Evolutionary conservation across 176 grass and related monocot genomes (phyloP).

Genomic region (Calamus simplicifolius): DNA sequence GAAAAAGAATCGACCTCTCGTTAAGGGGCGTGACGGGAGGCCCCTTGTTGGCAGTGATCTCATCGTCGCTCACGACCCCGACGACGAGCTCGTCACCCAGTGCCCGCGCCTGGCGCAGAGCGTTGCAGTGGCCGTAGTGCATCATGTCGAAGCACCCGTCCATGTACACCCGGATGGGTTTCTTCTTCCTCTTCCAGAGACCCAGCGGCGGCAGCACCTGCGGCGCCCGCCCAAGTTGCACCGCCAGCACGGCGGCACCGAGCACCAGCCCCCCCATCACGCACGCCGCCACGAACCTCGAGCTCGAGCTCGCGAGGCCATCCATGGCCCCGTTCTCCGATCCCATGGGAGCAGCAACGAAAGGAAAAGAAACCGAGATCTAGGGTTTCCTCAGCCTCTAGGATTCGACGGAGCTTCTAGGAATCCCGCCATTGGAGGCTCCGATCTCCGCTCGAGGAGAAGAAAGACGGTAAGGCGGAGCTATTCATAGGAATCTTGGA

Average conservation of each 20-base stretch:
- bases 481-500: no score
- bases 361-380: constrained; percentile 4
- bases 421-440: constrained; percentile 16
- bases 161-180: constrained; percentile 83
- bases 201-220: constrained; percentile 17
- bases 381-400: constrained; percentile 10
- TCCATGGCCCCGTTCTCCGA: constrained; percentile 6
- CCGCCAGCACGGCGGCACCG: constrained; percentile 31
- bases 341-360: constrained; percentile 26
- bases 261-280: constrained; percentile 65
- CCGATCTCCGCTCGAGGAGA: no score
- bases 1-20: constrained; percentile 41
- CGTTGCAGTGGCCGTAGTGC: constrained; percentile 96
- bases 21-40: constrained; percentile 68
- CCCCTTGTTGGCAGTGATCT: constrained; percentile 85
- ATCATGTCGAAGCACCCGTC: constrained; percentile 99
- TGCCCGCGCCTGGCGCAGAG: constrained; percentile 61
- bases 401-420: not conserved
- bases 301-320: constrained; percentile 17
- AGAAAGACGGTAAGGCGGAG: no score
- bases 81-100: constrained; percentile 85
- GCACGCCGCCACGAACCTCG: constrained; percentile 39
- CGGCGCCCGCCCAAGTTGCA: constrained; percentile 24
- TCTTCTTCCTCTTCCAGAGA: constrained; percentile 12
- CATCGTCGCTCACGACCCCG: constrained; percentile 60